These are phyloP conservation scores for Plicaturopsis crispa DNA, from an alignment of 768 basidiomycete genomes.

Conservation along the genomic window DNA sequence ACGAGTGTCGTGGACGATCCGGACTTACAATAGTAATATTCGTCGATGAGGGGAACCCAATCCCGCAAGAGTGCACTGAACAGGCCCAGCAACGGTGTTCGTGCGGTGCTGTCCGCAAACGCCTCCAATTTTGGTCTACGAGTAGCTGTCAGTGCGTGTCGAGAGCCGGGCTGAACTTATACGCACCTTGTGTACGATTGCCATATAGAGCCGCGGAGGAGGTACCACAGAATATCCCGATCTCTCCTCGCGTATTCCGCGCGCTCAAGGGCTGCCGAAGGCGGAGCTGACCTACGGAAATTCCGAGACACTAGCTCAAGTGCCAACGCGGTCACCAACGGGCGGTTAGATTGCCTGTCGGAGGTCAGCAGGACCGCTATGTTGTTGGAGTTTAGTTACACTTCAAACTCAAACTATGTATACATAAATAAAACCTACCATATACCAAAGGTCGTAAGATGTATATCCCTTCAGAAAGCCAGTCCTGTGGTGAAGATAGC, in stretches of 20 bases:
- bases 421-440: conserved; percentile 41
- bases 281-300: conserved; percentile 59
- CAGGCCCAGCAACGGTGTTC: conserved; percentile 59
- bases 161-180: neutral
- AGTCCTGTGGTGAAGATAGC: conserved; percentile 59
- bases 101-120: conserved; percentile 46
- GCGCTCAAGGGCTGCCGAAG: conserved; percentile 59
- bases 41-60: conserved; percentile 85
- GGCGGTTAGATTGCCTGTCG: conserved; percentile 43
- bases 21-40: conserved; percentile 95
- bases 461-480: conserved; percentile 68
- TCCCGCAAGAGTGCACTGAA: conserved; percentile 67
- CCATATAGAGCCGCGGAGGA: conserved; percentile 86
- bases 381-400: conserved; percentile 11
- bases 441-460: conserved; percentile 71
- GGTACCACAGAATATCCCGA: conserved; percentile 75
- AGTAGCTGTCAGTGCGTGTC: conserved; percentile 2
- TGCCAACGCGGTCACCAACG: conserved; percentile 54
- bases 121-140: conserved; percentile 72
- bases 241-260: conserved; percentile 80
- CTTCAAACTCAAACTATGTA: conserved; percentile 15
- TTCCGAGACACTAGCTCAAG: conserved; percentile 72
- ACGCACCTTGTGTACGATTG: conserved; percentile 61
- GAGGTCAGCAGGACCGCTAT: conserved; percentile 29
- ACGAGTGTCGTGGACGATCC: too few relatives aligned